Evolutionary conservation across 1,139 yeast species (phyloP), one percentile per base, ranked within the genome.

Genomic region (Meyerozyma sp.): DNA sequence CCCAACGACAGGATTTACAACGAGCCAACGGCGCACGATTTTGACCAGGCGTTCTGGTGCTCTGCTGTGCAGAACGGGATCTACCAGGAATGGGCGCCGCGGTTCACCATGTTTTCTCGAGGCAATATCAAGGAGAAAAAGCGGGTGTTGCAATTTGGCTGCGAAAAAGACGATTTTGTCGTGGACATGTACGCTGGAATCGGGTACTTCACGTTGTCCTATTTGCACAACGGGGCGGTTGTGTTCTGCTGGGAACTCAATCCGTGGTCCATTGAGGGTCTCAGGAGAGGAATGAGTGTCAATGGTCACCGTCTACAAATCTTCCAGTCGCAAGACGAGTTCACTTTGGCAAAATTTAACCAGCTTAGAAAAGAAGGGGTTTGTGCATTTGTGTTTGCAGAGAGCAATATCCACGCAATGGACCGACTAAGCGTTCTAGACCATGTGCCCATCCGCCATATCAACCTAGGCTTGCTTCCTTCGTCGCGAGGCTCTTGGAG

Each of bases 41-140:
- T 82, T 41, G 47, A 60, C 0, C 37, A 54, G 0, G 84, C 87
- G 0, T 79, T 88, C 50, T 89, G 96, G 96, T 85, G 91, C 53
- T 62, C 71, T 10, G 74, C 75, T 1, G 63, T 70, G 2, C 96
- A 89, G 56, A 87, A 89, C 58, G 91, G 90, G 1, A 79, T 89
- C 5, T 68, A 61, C 48, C 96, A 89, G 56, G 73, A 77, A 3
- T 89, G 96, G 96, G 87, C 93, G 3, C 96, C 96, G 0, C 59
- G 73, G 43, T 84, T 80, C 56, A 87, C 95, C 10, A 89, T 89
- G 96, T 89, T 89, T 57, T 82, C 91, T 32, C 63, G 96, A n/a
- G 96, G 96, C 0, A 89, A 89, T 56, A 79, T 89, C 52, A 84
- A 83, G 50, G 96, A 89, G 56, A 89, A 89, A 60, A 75, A 81